Evolutionary conservation across 768 basidiomycete species (phyloP).

Genomic region (Boletus reticuloceps): DNA sequence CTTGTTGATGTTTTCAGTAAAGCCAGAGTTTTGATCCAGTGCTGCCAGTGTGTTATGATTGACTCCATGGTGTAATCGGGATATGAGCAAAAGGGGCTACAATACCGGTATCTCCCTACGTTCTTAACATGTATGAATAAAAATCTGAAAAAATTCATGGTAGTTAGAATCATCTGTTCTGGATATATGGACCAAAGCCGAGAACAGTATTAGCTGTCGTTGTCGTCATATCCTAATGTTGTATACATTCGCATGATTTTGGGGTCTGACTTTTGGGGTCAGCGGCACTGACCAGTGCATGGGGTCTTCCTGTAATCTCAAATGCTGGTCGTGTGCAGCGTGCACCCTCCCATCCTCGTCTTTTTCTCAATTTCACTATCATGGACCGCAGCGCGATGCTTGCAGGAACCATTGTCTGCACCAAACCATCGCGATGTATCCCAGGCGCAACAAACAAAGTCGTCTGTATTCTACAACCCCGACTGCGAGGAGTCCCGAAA

Average conservation of each 20-base stretch:
- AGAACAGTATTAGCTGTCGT: too few relatives aligned
- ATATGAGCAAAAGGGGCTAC: background rate
- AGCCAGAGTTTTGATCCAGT: too few relatives aligned
- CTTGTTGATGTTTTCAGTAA: too few relatives aligned
- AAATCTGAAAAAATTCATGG: background rate
- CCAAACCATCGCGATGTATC: constrained; percentile 1
- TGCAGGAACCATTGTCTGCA: constrained; percentile 8
- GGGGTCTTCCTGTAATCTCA: background rate
- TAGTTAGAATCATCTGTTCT: background rate
- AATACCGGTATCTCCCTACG: background rate
- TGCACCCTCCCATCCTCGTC: background rate
- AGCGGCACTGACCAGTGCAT: background rate
- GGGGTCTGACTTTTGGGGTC: too few relatives aligned
- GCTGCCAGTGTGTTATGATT: too few relatives aligned
- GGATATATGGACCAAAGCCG: background rate
- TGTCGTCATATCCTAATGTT: too few relatives aligned
- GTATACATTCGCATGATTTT: too few relatives aligned
- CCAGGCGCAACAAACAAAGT: background rate
- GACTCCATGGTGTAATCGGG: too few relatives aligned
- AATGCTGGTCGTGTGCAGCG: constrained; percentile 27
- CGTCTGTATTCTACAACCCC: constrained; percentile 8
- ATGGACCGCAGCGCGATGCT: constrained; percentile 14
- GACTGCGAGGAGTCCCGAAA: constrained; percentile 16
- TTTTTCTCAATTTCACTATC: constrained; percentile 2
- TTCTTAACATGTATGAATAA: background rate